Evolutionary conservation across 805 yeast species (phyloP).

Genomic region (Yarrowia sp.): DNA sequence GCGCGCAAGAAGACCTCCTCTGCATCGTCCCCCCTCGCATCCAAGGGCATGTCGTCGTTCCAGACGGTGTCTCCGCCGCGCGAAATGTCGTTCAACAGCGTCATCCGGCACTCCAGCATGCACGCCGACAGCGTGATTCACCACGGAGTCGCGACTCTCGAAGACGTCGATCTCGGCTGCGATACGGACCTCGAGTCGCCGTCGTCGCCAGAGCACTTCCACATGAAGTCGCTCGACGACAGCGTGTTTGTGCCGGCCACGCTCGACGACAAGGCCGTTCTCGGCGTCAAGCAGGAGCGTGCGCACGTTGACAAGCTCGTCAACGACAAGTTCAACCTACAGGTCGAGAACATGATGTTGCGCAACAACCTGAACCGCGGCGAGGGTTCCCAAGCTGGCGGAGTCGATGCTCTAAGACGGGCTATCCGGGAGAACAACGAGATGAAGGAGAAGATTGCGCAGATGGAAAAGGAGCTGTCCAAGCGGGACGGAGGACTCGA

Average conservation of each 20-base stretch:
- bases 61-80: neutral
- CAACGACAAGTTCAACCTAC: slow-evolving; percentile 23
- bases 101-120: slow-evolving; percentile 14
- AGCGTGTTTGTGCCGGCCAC: neutral
- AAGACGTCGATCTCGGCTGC: slow-evolving; percentile 17
- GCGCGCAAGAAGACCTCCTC: neutral
- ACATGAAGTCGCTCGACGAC: slow-evolving; percentile 1
- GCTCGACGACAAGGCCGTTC: slow-evolving; percentile 6
- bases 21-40: neutral
- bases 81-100: slow-evolving; percentile 18
- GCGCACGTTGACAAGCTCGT: slow-evolving; percentile 16
- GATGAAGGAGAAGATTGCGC: slow-evolving; percentile 10
- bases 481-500: neutral
- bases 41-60: slow-evolving; percentile 8
- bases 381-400: slow-evolving; percentile 12
- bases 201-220: slow-evolving; percentile 1
- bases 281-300: slow-evolving; percentile 22
- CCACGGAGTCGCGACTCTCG: neutral
- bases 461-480: slow-evolving; percentile 9
- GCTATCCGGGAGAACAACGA: neutral
- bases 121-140: slow-evolving; percentile 15
- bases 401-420: neutral
- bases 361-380: neutral
- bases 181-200: slow-evolving; percentile 8
- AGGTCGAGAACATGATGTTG: slow-evolving; percentile 10